These are phyloP conservation scores for Rhodotorula glutinis DNA, from an alignment of 1,284 basidiomycete genomes.

Conservation along the genomic window DNA sequence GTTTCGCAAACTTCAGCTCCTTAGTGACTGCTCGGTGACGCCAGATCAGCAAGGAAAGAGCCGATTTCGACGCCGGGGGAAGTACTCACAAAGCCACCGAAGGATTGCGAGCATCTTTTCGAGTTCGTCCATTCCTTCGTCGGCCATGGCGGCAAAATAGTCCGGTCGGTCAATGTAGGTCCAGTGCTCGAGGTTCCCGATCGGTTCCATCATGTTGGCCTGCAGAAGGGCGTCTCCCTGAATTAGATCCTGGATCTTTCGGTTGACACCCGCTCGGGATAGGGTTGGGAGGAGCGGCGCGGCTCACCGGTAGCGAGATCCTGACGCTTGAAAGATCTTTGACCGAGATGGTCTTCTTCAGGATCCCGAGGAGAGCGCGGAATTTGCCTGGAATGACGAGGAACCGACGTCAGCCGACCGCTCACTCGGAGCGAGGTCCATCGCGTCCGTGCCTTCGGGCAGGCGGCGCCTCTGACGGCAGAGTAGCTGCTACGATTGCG, in stretches of 20 bases:
- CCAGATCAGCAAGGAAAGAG: not conserved
- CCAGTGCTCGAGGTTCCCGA: slow-evolving; percentile 91
- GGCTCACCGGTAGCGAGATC: slow-evolving; percentile 28
- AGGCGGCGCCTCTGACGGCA: no score
- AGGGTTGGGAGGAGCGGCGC: no score
- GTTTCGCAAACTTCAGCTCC: slow-evolving; percentile 89
- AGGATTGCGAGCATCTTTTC: slow-evolving; percentile 88
- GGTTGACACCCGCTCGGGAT: no score
- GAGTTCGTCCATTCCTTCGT: slow-evolving; percentile 60
- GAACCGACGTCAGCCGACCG: not conserved
- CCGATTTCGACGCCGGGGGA: no score
- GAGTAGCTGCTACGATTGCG: not conserved
- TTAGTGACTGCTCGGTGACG: slow-evolving; percentile 46
- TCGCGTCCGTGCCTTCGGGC: no score
- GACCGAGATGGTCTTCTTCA: slow-evolving; percentile 30
- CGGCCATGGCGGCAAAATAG: slow-evolving; percentile 50
- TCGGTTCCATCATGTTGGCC: slow-evolving; percentile 59
- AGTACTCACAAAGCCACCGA: slow-evolving; percentile 57
- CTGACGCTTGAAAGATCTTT: slow-evolving; percentile 31
- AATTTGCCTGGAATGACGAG: slow-evolving; percentile 24
- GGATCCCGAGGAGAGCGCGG: slow-evolving; percentile 26
- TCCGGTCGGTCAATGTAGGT: slow-evolving; percentile 92
- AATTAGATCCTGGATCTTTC: no score
- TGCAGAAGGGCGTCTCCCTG: no score
- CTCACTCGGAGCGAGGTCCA: not conserved